A percentile compares a stretch with the other conserved stretches of the same genome.
Evolutionary conservation across 805 yeast species (phyloP).

Genomic region (Yamadazyma sp.): DNA sequence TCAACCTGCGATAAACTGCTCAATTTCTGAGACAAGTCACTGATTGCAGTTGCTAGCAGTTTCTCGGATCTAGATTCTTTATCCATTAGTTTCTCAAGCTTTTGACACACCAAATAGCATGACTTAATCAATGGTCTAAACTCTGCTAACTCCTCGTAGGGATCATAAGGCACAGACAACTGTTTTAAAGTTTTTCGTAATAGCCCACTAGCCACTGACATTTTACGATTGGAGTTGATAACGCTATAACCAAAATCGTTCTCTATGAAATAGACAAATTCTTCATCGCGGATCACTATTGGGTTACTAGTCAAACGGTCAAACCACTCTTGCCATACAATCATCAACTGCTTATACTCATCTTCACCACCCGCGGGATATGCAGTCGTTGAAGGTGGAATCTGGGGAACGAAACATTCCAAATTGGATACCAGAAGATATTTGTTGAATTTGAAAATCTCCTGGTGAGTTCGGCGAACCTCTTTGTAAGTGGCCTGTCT

Average conservation of each 20-base stretch:
- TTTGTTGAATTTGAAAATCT: constrained; percentile 71
- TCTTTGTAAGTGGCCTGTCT: constrained; percentile 69
- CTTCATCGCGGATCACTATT: constrained; percentile 82
- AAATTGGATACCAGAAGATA: constrained; percentile 79
- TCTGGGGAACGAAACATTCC: constrained; percentile 89
- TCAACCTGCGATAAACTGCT: constrained; percentile 43
- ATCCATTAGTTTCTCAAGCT: constrained; percentile 52
- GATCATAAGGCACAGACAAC: constrained; percentile 88
- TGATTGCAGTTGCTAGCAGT: constrained; percentile 44
- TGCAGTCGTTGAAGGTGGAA: constrained; percentile 73
- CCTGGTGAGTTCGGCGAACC: constrained; percentile 77
- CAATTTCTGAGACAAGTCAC: constrained; percentile 49
- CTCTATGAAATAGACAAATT: constrained; percentile 79
- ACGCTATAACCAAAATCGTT: constrained; percentile 69
- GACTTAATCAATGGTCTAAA: constrained; percentile 86
- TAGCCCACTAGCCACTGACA: constrained; percentile 76
- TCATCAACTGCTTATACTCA: constrained; percentile 57
- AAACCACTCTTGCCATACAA: constrained; percentile 82
- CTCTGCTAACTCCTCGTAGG: constrained; percentile 72
- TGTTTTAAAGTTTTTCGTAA: constrained; percentile 90
- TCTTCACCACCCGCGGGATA: constrained; percentile 86
- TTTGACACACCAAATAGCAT: constrained; percentile 59
- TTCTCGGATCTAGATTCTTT: constrained; percentile 58
- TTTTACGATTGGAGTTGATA: constrained; percentile 54
- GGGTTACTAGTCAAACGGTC: constrained; percentile 72